Evolutionary conservation across 805 yeast species (phyloP).

Genomic region (Metschnikowia colocasiae): DNA sequence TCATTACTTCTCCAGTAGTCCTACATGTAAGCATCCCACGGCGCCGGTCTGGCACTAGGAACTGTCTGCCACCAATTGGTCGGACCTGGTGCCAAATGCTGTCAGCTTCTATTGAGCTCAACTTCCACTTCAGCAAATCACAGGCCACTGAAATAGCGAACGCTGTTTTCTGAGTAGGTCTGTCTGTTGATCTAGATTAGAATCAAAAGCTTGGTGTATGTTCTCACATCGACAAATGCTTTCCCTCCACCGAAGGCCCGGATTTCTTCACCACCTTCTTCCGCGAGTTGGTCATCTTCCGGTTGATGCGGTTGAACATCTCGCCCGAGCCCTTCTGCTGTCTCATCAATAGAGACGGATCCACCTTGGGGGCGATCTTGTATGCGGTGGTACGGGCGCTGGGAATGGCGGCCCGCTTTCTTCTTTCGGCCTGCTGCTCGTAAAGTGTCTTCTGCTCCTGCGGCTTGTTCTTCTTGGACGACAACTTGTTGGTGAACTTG

Average conservation of each 20-base stretch:
- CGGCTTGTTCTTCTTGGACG: constrained; percentile 27
- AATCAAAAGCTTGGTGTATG: too few relatives aligned
- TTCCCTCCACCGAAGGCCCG: constrained; percentile 80
- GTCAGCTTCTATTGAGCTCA: too few relatives aligned
- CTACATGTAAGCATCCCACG: too few relatives aligned
- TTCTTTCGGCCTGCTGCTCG: constrained; percentile 85
- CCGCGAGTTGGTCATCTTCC: constrained; percentile 48
- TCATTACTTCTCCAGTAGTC: too few relatives aligned
- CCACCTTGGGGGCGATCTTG: constrained; percentile 83
- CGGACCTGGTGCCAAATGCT: too few relatives aligned
- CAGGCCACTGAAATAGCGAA: too few relatives aligned
- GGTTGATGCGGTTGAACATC: constrained; percentile 74
- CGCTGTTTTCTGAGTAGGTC: too few relatives aligned
- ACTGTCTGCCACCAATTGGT: too few relatives aligned
- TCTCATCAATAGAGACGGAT: constrained; percentile 44
- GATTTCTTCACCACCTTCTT: constrained; percentile 53
- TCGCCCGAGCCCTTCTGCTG: constrained; percentile 61
- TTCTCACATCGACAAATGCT: constrained; percentile 42
- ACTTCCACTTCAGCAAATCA: too few relatives aligned
- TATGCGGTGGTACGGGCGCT: constrained; percentile 83
- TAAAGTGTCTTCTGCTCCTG: constrained; percentile 58
- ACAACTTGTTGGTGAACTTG: constrained; percentile 43
- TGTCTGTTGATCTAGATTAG: too few relatives aligned
- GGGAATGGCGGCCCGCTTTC: constrained; percentile 96
- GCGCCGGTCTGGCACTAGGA: too few relatives aligned